phyloP scores from a whole-genome alignment of 2,329 filamentous ascomycete species.

The Anthostomella pinea region DNA sequence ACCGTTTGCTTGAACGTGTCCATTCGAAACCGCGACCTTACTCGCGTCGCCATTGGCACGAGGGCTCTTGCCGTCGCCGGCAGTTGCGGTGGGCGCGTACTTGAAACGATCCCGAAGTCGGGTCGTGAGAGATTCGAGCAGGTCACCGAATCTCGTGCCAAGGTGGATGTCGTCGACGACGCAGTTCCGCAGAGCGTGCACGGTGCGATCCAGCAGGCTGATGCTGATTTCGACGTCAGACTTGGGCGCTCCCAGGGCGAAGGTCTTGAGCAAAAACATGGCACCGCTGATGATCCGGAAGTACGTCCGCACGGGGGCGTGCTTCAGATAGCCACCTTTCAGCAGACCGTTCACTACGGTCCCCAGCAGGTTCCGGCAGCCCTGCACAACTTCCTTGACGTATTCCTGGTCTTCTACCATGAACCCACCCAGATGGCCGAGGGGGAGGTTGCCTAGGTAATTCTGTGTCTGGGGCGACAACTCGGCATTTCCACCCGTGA shows the following conservation, averaged over 20 bases:
- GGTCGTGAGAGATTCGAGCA: constrained; percentile 75
- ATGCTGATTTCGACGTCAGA: constrained; percentile 75
- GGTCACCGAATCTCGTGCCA: constrained; percentile 78
- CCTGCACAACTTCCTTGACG: constrained; percentile 73
- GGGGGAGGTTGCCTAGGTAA: constrained; percentile 61
- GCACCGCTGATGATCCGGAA: constrained; percentile 83
- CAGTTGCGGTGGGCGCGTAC: constrained; percentile 52
- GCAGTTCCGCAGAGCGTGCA: constrained; percentile 70
- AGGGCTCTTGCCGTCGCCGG: constrained; percentile 42
- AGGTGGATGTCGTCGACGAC: constrained; percentile 84
- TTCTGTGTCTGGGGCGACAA: constrained; percentile 64
- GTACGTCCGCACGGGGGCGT: constrained; percentile 79
- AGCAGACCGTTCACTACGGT: constrained; percentile 75
- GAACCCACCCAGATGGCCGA: constrained; percentile 62
- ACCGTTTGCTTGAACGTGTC: constrained; percentile 29
- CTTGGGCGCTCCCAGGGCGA: constrained; percentile 75
- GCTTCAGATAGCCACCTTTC: constrained; percentile 73
- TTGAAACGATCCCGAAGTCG: constrained; percentile 73
- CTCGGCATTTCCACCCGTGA: constrained; percentile 38
- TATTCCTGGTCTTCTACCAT: constrained; percentile 68
- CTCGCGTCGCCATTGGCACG: constrained; percentile 30
- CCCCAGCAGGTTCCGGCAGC: constrained; percentile 71
- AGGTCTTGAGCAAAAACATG: constrained; percentile 82
- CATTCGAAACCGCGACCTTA: constrained; percentile 23
- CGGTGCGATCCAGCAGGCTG: constrained; percentile 69